Base-by-base conservation (phyloP, 257 asterid species). In the Plantago ovata region DNA sequence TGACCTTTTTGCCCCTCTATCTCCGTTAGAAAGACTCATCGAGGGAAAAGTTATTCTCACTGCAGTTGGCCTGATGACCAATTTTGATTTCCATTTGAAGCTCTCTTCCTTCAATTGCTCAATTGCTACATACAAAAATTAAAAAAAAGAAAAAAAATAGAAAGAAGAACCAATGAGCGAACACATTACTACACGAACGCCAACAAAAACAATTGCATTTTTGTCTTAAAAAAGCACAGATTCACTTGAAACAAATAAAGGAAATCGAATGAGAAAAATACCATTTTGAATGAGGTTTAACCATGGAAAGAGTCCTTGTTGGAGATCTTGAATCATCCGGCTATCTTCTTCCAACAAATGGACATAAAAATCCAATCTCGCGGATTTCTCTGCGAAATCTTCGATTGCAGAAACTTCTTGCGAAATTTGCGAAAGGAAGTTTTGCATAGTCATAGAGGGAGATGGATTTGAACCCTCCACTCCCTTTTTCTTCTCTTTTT, bases 81-180 rank as follows among this genome's bases (percentile, higher is more conserved):
- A 58, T 62, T 39, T 66, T 33, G 38, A 74, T 62, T 66, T 65
- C 69, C 67, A 55, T 46, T 59, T 61, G 24, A 58, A 3, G 3
- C 53, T 65, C 70, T 81, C 81, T 63, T 61, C 74, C 69, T 72
- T 72, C 80, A 79, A 56, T 44, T 23, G 66, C 71, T 61, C 82
- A 64, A 81, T 83, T 22, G 81, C 95, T 86, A 19, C 48, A n/a
- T n/a, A n/a, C n/a, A n/a, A n/a, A n/a, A n/a, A n/a, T n/a, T n/a
- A n/a, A 58, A 13, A 48, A 52, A 23, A 5, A 49, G 18, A 32
- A 7, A 28, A 5, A n/a, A 42, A 3, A 13, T 36, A 9, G 0
- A 36, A 6, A 71, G 12, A 47, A 50, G 58, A 40, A 16, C 20
- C 41, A 24, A 4, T 12, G 40, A 24, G n/a, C n/a, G n/a, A n/a